These are phyloP conservation scores for Clitoria ternatea DNA, from an alignment of 306 rosid genomes.

Conservation along the genomic window DNA sequence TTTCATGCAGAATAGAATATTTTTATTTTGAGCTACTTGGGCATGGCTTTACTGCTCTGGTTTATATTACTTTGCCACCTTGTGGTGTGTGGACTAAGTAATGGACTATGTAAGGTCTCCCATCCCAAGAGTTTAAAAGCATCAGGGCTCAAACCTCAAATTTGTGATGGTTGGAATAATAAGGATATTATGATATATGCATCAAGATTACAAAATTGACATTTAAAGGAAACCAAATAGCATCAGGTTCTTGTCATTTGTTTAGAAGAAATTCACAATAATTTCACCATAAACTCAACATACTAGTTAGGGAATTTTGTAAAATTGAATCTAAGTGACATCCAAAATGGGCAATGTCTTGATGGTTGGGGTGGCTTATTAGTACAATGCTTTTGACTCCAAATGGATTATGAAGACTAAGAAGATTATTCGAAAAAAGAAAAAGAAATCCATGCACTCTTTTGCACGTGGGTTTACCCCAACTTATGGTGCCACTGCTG, in stretches of 20 bases:
- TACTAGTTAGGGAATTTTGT: neutral
- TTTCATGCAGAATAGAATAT: neutral
- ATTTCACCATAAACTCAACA: neutral
- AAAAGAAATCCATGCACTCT: neutral
- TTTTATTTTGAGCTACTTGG: neutral
- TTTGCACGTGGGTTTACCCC: neutral
- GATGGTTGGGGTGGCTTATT: neutral
- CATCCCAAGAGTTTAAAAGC: neutral
- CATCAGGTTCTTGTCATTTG: neutral
- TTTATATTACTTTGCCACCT: neutral
- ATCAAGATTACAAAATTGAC: neutral
- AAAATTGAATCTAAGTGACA: neutral
- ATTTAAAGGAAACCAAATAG: neutral
- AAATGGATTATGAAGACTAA: neutral
- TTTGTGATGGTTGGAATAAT: neutral
- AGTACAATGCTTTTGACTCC: neutral
- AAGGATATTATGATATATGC: neutral
- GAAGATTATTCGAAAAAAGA: neutral
- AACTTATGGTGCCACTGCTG: neutral
- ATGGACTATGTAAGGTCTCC: neutral
- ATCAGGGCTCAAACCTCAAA: neutral
- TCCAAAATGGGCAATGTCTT: neutral
- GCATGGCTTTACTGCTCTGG: neutral
- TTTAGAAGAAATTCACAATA: neutral
- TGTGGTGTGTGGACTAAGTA: neutral